A percentile compares a stretch with the other conserved stretches of the same genome.
These are phyloP conservation scores for Apocynum venetum DNA, from an alignment of 257 asterid genomes.

Conservation along the genomic window DNA sequence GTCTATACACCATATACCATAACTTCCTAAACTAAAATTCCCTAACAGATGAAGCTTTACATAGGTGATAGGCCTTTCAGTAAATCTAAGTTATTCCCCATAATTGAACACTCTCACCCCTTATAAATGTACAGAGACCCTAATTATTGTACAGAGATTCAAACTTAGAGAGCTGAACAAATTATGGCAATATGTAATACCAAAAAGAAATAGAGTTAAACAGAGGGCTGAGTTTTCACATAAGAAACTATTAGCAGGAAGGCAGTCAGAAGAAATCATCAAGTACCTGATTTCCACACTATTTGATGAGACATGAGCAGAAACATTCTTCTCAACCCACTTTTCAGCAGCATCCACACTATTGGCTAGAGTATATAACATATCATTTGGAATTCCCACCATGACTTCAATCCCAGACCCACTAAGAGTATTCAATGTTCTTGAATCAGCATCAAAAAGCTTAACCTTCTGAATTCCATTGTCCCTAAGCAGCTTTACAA, in stretches of 20 bases:
- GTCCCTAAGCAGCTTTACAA: conserved; percentile 68
- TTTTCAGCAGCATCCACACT: conserved; percentile 73
- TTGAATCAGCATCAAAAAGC: conserved; percentile 78
- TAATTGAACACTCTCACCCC: neutral
- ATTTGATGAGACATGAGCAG: conserved; percentile 61
- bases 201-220: neutral
- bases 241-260: neutral
- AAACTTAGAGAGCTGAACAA: neutral
- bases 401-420: conserved; percentile 91
- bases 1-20: neutral
- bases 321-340: conserved; percentile 82
- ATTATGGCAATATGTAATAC: neutral
- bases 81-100: neutral
- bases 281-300: conserved; percentile 76
- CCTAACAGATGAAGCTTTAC: neutral
- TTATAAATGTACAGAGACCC: neutral
- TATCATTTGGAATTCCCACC: conserved; percentile 95
- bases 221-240: neutral
- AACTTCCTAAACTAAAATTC: neutral
- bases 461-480: conserved; percentile 83
- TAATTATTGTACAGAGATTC: neutral
- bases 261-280: neutral
- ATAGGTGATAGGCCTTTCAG: neutral
- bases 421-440: conserved; percentile 49
- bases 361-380: conserved; percentile 53